Base-by-base conservation (phyloP, 139 green algal genomes). In the Picochlorum sp. region DNA sequence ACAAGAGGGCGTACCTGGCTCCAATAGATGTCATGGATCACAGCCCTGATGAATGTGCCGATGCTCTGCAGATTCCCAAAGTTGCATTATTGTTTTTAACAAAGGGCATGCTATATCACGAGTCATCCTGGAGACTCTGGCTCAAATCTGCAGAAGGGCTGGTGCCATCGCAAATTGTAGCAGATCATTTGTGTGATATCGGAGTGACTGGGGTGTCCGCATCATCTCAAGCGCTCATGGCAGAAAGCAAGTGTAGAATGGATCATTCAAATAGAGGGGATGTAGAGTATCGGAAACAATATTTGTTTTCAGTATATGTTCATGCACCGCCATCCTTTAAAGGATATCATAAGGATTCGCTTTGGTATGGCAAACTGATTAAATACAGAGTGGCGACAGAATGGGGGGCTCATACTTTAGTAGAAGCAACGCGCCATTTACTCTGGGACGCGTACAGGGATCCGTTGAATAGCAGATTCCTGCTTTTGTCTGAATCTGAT, bases 251-350 rank as follows among this genome's bases (percentile, higher is more conserved):
- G n/a, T n/a, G n/a, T n/a, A n/a, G n/a, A n/a, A n/a, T 47, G 39
- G 18, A 26, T 16, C 20, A 47, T 26, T 47, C 39, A 47, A 47
- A 47, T 47, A n/a, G 22, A 5, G 8, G 16, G 14, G 33, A 47
- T 61, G 31, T 20, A 50, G 18, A 22, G 35, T 22, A 22, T 31
- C 20, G 30, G 20, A 33, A 40, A 36, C 71, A 79, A 61, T 52
- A 76, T 33, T 50, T 79, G 2, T 79, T 73, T 44, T 69, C 52
- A 1, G 37, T 79, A 35, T 76, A 79, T 36, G 36, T 72, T 12
- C 71, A 79, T 40, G 51, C 59, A 4, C 66, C 59, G 3, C 59
- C 66, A 25, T 43, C 29, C 4, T 59, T 66, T 29, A 35, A 39
- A 39, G 50, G 25, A 37, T 39, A 25, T 16, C 10, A 39, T 0